phyloP scores from a whole-genome alignment of 2,329 filamentous ascomycete species.

The Aciculosporium take region DNA sequence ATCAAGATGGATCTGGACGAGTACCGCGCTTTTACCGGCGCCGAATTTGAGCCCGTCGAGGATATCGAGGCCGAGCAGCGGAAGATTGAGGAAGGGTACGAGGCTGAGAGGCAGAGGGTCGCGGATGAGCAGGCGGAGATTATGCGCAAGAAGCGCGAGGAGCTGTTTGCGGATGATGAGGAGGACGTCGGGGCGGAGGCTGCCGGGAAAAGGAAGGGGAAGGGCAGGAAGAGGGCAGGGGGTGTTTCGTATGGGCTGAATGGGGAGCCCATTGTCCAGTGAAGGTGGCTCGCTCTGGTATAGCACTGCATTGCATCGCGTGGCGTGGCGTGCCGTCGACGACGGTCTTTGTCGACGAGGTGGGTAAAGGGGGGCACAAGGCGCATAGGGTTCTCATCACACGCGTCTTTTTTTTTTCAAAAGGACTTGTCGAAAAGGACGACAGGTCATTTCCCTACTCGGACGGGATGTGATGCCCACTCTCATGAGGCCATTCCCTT shows the following conservation, averaged over 20 bases:
- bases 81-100: slow-evolving; percentile 29
- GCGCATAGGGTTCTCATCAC: too few species aligned
- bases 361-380: too few species aligned
- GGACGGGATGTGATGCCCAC: too few species aligned
- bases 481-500: too few species aligned
- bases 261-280: slow-evolving; percentile 20
- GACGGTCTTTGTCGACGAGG: too few species aligned
- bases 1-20: slow-evolving; percentile 45
- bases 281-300: slow-evolving; percentile 9
- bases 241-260: slow-evolving; percentile 22
- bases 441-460: too few species aligned
- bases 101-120: slow-evolving; percentile 27
- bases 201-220: slow-evolving; percentile 20
- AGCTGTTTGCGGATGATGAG: slow-evolving; percentile 31
- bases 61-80: slow-evolving; percentile 41
- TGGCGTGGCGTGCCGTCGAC: too few species aligned
- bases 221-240: slow-evolving; percentile 17
- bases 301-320: too few species aligned
- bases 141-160: slow-evolving; percentile 33
- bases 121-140: slow-evolving; percentile 34
- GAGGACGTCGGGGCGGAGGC: slow-evolving; percentile 17
- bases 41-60: slow-evolving; percentile 40
- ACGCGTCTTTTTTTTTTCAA: too few species aligned
- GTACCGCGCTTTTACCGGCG: slow-evolving; percentile 39
- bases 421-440: too few species aligned